These are phyloP conservation scores for Metschnikowia gelsemii DNA, from an alignment of 805 yeast genomes.

Conservation along the genomic window DNA sequence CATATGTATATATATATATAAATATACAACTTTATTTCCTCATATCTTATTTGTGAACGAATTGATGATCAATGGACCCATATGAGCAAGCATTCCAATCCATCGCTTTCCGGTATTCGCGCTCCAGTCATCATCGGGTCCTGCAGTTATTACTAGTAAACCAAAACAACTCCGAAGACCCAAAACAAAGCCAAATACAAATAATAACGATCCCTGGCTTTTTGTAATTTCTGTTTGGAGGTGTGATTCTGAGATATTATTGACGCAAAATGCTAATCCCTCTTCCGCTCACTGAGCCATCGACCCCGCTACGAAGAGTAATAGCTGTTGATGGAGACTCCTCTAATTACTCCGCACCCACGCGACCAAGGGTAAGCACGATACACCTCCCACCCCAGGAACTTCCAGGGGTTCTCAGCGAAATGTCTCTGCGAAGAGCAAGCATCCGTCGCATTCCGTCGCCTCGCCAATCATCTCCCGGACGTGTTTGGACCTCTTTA, in stretches of 20 bases:
- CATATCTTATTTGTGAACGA: too few species aligned
- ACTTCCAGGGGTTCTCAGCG: constrained; percentile 19
- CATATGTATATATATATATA: too few species aligned
- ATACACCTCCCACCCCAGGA: constrained; percentile 27
- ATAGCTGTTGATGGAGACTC: constrained; percentile 5
- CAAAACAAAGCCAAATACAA: neutral
- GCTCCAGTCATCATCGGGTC: neutral
- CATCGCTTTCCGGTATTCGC: neutral
- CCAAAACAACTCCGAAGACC: constrained; percentile 5
- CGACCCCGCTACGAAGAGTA: constrained; percentile 20
- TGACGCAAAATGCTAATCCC: constrained; percentile 12
- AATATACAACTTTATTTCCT: too few species aligned
- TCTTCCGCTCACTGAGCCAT: constrained; percentile 21
- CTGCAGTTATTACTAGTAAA: constrained; percentile 4
- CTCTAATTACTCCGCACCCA: constrained; percentile 15
- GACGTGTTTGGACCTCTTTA: neutral
- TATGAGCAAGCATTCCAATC: neutral
- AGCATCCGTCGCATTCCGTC: constrained; percentile 1
- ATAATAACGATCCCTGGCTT: too few species aligned
- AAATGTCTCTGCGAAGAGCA: constrained; percentile 13
- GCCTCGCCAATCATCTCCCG: neutral
- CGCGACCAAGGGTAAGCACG: constrained; percentile 12
- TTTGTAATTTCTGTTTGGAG: too few species aligned
- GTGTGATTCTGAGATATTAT: too few species aligned
- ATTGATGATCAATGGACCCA: too few species aligned